Evolutionary conservation across 371 early-diverging fungal genomes (phyloP), one percentile per base, ranked within the genome.

Genomic region (Lichtheimia ornata): DNA sequence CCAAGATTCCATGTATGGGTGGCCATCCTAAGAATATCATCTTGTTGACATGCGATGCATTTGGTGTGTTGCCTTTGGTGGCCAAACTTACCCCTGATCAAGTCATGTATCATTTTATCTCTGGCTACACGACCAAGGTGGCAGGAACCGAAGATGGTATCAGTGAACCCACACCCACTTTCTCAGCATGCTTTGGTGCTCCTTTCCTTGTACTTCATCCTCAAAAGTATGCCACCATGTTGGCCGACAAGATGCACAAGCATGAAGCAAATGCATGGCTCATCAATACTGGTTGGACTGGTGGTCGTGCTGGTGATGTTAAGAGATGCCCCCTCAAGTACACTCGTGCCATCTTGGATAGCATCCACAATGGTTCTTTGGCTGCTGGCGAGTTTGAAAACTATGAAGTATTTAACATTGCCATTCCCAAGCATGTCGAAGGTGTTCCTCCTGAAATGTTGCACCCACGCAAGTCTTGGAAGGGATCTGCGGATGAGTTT

Each of bases 211-310:
- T 97, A 59, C 91, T 94, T 82, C 98, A 98, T 78, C 98, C 98
- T 50, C 90, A 90, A 70, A 92, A 92, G 70, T 98, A 98, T 81
- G 98, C 98, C 30, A 86, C 88, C 73, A 98, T 98, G 97, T 84
- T 98, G 59, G 97, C 97, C 9, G 86, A 93, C 43, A 95, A 96
- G 89, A 95, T 98, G 88, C 74, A 86, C 65, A 53, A 91, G 53
- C 93, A 97, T 85, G 81, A 88, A 74, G 92, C 92, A 56, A 80
- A 93, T 74, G 97, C 92, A 24, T 98, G 97, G 97, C 82, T 98
- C 76, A 90, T 98, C 84, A 98, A 98, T 90, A 98, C 98, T 49
- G 98, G 98, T 53, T 98, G 98, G 97, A 93, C 84, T 73, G 97
- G 97, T 72, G 98, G 97, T 53, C 84, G 88, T 17, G 95, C 94